A percentile compares a stretch with the other conserved stretches of the same genome.
These are phyloP conservation scores for Tricharina praecox DNA, from an alignment of 495 filamentous ascomycete genomes.

Conservation along the genomic window DNA sequence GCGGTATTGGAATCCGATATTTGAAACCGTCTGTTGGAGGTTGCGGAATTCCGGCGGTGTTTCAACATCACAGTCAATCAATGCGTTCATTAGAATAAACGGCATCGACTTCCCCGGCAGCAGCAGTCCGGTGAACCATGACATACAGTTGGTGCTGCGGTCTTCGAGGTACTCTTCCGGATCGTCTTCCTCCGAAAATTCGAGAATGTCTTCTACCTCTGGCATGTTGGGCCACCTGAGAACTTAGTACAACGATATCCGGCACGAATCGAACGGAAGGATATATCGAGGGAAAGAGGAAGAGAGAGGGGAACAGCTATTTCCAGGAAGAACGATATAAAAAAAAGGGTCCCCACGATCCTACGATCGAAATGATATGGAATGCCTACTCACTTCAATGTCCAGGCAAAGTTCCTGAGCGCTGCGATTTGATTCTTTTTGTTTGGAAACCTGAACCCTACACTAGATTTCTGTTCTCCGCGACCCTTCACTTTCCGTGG, in stretches of 20 bases:
- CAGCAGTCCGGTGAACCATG: conserved; percentile 53
- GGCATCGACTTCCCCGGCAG: conserved; percentile 52
- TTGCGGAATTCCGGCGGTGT: conserved; percentile 42
- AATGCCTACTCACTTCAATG: conserved; percentile 36
- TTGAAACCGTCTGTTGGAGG: conserved; percentile 43
- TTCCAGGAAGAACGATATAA: too few relatives aligned
- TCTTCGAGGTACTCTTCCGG: conserved; percentile 38
- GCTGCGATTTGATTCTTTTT: conserved; percentile 49
- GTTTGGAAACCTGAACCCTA: conserved; percentile 38
- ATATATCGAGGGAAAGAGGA: neutral
- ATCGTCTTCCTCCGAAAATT: conserved; percentile 34
- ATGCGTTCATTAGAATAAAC: conserved; percentile 54
- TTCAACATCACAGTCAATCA: conserved; percentile 53
- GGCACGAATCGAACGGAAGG: neutral
- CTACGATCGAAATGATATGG: conserved; percentile 7
- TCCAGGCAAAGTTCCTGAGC: conserved; percentile 46
- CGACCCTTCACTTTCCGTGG: conserved; percentile 28
- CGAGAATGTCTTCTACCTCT: conserved; percentile 40
- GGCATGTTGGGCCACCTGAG: conserved; percentile 46
- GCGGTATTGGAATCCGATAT: conserved; percentile 55
- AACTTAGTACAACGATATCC: neutral
- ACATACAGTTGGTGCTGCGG: conserved; percentile 48
- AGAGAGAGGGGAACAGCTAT: neutral
- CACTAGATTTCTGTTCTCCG: conserved; percentile 21
- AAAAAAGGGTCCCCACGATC: too few relatives aligned